Conservation (phyloP, 2,329 filamentous ascomycete genomes). For the Didymella pomorum region DNA sequence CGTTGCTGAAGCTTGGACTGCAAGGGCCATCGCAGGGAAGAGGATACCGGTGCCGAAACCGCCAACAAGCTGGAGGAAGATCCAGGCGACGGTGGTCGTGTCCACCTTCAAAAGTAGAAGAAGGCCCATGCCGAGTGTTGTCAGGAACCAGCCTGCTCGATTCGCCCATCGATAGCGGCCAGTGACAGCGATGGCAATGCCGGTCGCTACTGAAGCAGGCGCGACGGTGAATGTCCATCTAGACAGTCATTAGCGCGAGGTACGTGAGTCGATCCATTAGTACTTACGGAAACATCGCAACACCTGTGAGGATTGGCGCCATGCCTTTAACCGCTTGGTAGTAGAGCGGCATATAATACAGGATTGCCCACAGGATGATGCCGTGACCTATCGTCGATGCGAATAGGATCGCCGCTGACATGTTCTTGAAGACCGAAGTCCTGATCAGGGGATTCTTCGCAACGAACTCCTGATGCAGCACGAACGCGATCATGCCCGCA, state of each 20-base stretch:
- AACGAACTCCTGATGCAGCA: not conserved
- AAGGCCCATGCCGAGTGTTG: slow-evolving; percentile 66
- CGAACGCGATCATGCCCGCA: not conserved
- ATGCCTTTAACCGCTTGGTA: slow-evolving; percentile 53
- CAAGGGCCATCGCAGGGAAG: slow-evolving; percentile 69
- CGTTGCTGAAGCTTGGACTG: slow-evolving; percentile 68
- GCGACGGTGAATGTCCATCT: slow-evolving; percentile 64
- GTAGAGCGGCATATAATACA: slow-evolving; percentile 56
- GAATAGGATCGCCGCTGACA: slow-evolving; percentile 48
- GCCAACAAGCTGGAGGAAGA: slow-evolving; percentile 67
- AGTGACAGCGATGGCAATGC: slow-evolving; percentile 62
- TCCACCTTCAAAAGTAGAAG: slow-evolving; percentile 60
- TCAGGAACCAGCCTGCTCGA: slow-evolving; percentile 68
- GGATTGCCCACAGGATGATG: slow-evolving; percentile 54
- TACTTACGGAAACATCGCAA: slow-evolving; percentile 50
- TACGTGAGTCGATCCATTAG: not conserved
- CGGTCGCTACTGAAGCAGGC: slow-evolving; percentile 64
- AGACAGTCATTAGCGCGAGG: not conserved
- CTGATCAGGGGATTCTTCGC: not conserved
- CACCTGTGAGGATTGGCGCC: slow-evolving; percentile 50
- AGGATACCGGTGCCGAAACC: slow-evolving; percentile 71
- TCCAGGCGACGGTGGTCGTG: slow-evolving; percentile 63
- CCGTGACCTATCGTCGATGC: slow-evolving; percentile 66
- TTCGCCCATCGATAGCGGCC: slow-evolving; percentile 68
- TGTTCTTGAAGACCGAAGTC: slow-evolving; percentile 5